Base-by-base conservation (phyloP, 805 yeast species). In the Jamesozyma hellenica region DNA sequence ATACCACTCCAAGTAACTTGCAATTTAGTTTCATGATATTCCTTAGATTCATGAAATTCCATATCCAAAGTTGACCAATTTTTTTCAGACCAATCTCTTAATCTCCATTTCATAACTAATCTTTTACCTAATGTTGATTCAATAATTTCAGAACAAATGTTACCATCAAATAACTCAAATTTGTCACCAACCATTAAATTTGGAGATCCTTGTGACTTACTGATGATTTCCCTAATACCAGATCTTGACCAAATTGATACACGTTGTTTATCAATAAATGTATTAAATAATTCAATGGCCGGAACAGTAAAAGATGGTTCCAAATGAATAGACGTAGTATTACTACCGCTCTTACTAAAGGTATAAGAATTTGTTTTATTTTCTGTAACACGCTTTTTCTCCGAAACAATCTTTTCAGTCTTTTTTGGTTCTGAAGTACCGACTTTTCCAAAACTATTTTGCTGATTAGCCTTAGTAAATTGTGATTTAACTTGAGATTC, bases 191-290 rank as follows among this genome's bases (percentile, higher is more conserved):
- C 83, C 33, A 59, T 49, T 33, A 63, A 34, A 10, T 42, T 32
- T 15, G 53, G 59, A 44, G 82, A 67, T 52, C 71, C 73, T 39
- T 85, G 71, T 23, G 58, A 62, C 36, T 76, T 87, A 58, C 41
- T 41, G 4, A 34, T 36, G 12, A 36, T 25, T 18, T 47, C 47
- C 30, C 44, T 39, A 2, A 55, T 41, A 28, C 74, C 66, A 0
- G 94, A 76, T 43, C 95, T 77, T 0, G 95, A 72, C 97, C 97
- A 92, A 0, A 88, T 88, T n/a, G 79, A 75, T 12, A 92, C 80
- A 47, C 94, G 69, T 36, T 75, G 75, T 19, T 82, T 83, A 43
- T 82, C 85, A 34, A 84, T 60, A 29, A 92, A 72, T 1, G 96
- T 83, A 33, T 72, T 64, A 60, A 78, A 92, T 28, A 94, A 62